phyloP scores from a whole-genome alignment of 2,329 filamentous ascomycete genomes.

The Zymoseptoria tritici region DNA sequence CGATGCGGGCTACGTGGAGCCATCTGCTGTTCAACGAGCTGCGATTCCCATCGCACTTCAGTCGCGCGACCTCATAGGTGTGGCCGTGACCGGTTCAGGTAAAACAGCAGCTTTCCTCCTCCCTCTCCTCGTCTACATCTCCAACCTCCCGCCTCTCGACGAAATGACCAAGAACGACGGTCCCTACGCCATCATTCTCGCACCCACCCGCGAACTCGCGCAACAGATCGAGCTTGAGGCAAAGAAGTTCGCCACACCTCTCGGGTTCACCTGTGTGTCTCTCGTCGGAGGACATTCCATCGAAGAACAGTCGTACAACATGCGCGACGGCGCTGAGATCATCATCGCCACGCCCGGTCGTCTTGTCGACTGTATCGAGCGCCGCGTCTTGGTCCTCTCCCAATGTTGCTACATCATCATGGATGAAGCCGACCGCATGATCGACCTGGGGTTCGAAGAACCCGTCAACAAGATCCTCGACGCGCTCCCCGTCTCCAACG shows the following conservation, averaged over 20 bases:
- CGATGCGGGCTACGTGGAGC: slow-evolving; percentile 82
- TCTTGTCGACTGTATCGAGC: slow-evolving; percentile 93
- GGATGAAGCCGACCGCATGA: slow-evolving; percentile 99
- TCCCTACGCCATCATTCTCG: slow-evolving; percentile 93
- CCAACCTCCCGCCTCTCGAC: slow-evolving; percentile 74
- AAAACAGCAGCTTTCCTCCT: slow-evolving; percentile 95
- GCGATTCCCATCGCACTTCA: slow-evolving; percentile 93
- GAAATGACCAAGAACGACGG: slow-evolving; percentile 88
- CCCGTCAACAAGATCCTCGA: slow-evolving; percentile 96
- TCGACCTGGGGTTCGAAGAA: slow-evolving; percentile 96
- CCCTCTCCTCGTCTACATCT: slow-evolving; percentile 89
- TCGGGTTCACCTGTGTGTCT: slow-evolving; percentile 91
- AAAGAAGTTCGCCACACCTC: slow-evolving; percentile 78
- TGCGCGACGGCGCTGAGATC: slow-evolving; percentile 91
- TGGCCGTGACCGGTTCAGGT: slow-evolving; percentile 95
- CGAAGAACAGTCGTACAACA: slow-evolving; percentile 84
- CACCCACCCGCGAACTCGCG: slow-evolving; percentile 91
- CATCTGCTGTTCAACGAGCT: slow-evolving; percentile 83
- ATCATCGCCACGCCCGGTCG: slow-evolving; percentile 97
- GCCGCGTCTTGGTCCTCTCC: slow-evolving; percentile 80
- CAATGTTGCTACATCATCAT: slow-evolving; percentile 99
- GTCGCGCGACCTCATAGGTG: slow-evolving; percentile 91
- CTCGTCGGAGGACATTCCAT: slow-evolving; percentile 96
- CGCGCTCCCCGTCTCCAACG: slow-evolving; percentile 82
- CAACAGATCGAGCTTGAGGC: slow-evolving; percentile 96